phyloP scores from a whole-genome alignment of 129 eudicot species.

The Tagetes patula region DNA sequence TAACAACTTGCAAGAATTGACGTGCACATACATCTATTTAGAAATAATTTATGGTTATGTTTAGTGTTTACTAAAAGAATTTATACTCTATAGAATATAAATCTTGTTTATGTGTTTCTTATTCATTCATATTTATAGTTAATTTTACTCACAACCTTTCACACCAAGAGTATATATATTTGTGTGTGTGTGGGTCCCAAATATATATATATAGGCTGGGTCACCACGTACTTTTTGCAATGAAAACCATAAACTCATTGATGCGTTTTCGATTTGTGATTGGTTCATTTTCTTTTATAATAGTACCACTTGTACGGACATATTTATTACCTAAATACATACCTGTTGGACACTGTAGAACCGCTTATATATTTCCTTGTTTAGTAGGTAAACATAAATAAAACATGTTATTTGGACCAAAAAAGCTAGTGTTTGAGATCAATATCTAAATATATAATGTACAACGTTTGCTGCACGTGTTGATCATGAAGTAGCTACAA shows the following conservation, averaged over 20 bases:
- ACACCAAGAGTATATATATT: neutral
- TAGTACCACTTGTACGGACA: conserved; percentile 28
- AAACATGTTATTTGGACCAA: neutral
- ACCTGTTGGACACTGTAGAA: neutral
- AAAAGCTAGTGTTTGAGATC: no score
- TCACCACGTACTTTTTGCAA: conserved; percentile 20
- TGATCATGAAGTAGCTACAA: no score
- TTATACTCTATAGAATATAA: neutral
- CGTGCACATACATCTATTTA: no score
- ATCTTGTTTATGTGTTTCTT: neutral
- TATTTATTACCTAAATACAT: conserved; percentile 4
- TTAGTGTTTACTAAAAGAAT: neutral
- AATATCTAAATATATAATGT: no score
- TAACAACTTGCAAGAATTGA: no score
- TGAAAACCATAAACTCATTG: conserved; percentile 12
- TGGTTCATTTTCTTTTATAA: conserved; percentile 33
- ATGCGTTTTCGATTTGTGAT: conserved; percentile 64
- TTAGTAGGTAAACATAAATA: neutral
- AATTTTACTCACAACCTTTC: neutral
- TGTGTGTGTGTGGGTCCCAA: conserved; percentile 30
- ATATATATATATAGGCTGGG: neutral
- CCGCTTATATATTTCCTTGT: neutral
- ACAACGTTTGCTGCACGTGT: no score
- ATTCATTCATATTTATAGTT: no score
- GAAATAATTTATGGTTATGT: no score